Evolutionary conservation across 2,329 filamentous ascomycete species (phyloP).

Genomic region (Tolypocladium guangdongense): DNA sequence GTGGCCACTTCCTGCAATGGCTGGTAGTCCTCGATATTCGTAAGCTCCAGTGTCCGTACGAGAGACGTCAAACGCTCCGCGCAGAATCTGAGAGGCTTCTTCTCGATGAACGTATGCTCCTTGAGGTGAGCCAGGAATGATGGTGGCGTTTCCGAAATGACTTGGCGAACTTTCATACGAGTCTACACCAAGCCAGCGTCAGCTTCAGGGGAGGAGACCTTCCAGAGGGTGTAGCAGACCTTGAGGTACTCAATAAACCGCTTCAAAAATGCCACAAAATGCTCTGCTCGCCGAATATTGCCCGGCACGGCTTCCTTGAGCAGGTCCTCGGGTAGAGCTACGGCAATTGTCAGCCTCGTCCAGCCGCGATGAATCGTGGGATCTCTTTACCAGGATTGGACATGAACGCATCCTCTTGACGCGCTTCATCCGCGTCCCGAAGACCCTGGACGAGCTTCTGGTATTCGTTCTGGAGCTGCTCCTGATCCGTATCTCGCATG

Average conservation of each 20-base stretch:
- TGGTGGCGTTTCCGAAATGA: conserved; percentile 91
- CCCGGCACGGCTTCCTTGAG: conserved; percentile 93
- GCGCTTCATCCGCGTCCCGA: conserved; percentile 75
- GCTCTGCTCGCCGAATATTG: conserved; percentile 90
- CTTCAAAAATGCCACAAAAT: conserved; percentile 90
- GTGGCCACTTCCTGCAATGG: conserved; percentile 94
- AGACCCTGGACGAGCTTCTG: conserved; percentile 89
- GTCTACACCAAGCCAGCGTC: conserved; percentile 39
- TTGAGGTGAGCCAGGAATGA: conserved; percentile 89
- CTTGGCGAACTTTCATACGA: conserved; percentile 94
- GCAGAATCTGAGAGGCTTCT: conserved; percentile 89
- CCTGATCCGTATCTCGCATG: conserved; percentile 91
- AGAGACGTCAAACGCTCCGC: conserved; percentile 90
- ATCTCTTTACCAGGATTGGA: conserved; percentile 59
- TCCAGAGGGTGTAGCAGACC: conserved; percentile 20
- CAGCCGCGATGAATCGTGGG: background rate
- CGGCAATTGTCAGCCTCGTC: conserved; percentile 8
- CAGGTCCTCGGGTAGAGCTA: conserved; percentile 79
- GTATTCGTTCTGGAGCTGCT: conserved; percentile 92
- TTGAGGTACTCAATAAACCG: conserved; percentile 96
- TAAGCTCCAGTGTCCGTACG: conserved; percentile 87
- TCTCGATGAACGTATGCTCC: conserved; percentile 95
- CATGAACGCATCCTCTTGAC: conserved; percentile 95
- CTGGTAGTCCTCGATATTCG: conserved; percentile 96
- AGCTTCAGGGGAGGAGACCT: background rate